Conservation (phyloP, 2,329 filamentous ascomycete species). For the Didymella lethalis region DNA sequence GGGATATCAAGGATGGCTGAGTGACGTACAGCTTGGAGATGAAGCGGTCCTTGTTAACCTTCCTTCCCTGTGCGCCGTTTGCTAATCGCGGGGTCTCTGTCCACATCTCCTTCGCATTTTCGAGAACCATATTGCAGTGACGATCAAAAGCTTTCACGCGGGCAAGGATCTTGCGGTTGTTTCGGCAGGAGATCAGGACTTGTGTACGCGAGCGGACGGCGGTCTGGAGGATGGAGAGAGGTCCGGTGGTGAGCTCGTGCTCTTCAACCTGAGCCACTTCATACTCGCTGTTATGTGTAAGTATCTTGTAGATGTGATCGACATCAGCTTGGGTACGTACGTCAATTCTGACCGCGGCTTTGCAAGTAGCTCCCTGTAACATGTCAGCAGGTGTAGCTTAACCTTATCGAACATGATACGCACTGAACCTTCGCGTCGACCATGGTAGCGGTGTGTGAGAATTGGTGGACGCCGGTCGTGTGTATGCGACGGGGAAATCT, state of each 20-base stretch:
- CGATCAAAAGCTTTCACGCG: conserved; percentile 98
- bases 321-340: conserved; percentile 62
- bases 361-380: conserved; percentile 79
- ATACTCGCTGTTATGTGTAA: conserved; percentile 72
- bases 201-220: conserved; percentile 94
- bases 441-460: conserved; percentile 26
- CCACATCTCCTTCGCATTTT: conserved; percentile 99
- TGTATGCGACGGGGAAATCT: conserved; percentile 14
- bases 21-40: conserved; percentile 92
- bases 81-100: conserved; percentile 87
- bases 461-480: conserved; percentile 2
- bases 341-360: conserved; percentile 92
- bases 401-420: conserved; percentile 19
- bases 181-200: conserved; percentile 95
- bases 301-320: conserved; percentile 4
- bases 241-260: conserved; percentile 80
- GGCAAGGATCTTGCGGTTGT: conserved; percentile 97
- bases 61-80: conserved; percentile 85
- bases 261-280: conserved; percentile 84
- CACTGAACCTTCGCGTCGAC: conserved; percentile 57
- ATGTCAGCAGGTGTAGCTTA: conserved; percentile 32
- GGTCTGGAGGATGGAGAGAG: conserved; percentile 93
- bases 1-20: not conserved
- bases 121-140: conserved; percentile 98
- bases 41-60: conserved; percentile 97